Conservation (phyloP, 345 rosid genomes). For the rapeseed (Brassica napus) region DNA sequence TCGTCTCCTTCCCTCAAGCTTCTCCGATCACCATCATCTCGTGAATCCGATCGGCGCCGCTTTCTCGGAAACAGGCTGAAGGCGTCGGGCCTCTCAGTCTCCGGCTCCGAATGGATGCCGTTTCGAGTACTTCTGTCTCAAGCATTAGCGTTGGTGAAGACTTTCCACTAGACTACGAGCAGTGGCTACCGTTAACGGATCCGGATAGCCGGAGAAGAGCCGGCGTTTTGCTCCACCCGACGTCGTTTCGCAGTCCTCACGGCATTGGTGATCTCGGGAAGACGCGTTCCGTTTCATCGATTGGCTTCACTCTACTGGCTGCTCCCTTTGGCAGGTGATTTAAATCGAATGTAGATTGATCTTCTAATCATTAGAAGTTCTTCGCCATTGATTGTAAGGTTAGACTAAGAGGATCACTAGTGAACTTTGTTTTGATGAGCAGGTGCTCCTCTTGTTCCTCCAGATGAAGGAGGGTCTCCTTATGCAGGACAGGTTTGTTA, state of each 20-base stretch:
- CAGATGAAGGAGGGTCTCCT: conserved; percentile 81
- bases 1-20: conserved; percentile 36
- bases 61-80: conserved; percentile 8
- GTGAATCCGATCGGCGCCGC: background rate
- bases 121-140: conserved; percentile 35
- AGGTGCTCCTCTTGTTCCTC: conserved; percentile 99
- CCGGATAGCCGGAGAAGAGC: conserved; percentile 58
- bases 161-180: conserved; percentile 60
- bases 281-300: conserved; percentile 78
- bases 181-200: conserved; percentile 57
- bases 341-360: background rate
- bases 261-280: conserved; percentile 92
- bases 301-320: conserved; percentile 83
- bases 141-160: conserved; percentile 57
- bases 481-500: conserved; percentile 82
- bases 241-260: conserved; percentile 73
- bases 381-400: background rate
- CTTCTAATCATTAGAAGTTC: background rate
- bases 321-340: conserved; percentile 90
- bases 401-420: background rate
- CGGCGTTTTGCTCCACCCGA: conserved; percentile 91
- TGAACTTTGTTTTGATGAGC: conserved; percentile 15
- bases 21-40: conserved; percentile 9
- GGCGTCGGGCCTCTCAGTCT: conserved; percentile 12
- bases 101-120: conserved; percentile 27